phyloP scores from a whole-genome alignment of 2,329 filamentous ascomycete genomes.

The Lachnellula arida region DNA sequence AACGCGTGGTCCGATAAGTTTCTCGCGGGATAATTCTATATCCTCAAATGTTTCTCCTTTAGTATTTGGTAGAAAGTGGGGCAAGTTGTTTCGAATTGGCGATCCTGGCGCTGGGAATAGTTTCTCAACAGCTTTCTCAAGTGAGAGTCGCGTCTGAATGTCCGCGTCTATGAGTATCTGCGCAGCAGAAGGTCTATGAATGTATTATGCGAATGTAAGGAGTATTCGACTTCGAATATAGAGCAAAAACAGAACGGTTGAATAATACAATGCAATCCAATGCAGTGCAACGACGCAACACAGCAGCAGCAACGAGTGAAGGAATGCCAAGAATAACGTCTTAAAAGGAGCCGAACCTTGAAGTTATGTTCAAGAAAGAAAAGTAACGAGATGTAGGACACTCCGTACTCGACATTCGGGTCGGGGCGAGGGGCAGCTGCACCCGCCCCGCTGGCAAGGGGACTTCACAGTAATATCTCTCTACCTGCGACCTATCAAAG shows the following conservation, averaged over 20 bases:
- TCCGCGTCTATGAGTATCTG: slow-evolving; percentile 3
- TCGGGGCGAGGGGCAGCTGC: too few species aligned
- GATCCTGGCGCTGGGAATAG: background rate
- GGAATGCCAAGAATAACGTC: background rate
- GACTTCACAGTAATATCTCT: too few species aligned
- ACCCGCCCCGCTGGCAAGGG: too few species aligned
- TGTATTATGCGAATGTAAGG: background rate
- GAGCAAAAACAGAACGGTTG: slow-evolving; percentile 2
- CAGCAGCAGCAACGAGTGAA: background rate
- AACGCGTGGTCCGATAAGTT: too few species aligned
- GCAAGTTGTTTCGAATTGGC: background rate
- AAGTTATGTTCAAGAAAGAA: background rate
- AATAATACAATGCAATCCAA: background rate
- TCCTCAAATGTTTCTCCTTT: background rate
- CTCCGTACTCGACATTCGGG: too few species aligned
- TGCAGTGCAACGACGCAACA: background rate
- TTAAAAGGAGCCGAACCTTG: background rate
- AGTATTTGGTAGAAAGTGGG: background rate
- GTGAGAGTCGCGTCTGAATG: background rate
- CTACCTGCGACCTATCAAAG: background rate
- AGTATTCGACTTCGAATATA: slow-evolving; percentile 13
- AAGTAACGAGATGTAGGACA: background rate
- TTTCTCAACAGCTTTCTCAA: background rate
- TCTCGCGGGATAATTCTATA: background rate
- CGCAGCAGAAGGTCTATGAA: slow-evolving; percentile 10